Evolutionary conservation across 2,329 filamentous ascomycete species (phyloP), one percentile per base, ranked within the genome.

Genomic region (Whalleya microplaca): DNA sequence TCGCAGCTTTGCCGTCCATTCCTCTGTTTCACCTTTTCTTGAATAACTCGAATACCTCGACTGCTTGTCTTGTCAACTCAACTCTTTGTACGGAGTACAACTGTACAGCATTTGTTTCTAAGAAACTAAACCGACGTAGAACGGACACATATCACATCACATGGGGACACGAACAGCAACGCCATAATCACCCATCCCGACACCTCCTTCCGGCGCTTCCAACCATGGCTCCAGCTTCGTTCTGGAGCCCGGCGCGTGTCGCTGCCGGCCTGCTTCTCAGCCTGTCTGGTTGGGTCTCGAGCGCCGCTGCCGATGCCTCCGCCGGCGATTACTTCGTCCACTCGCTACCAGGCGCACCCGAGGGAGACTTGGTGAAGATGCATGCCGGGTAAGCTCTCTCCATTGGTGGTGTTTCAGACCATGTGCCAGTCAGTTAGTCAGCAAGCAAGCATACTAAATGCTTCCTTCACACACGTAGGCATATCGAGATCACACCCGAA

Each of bases 301-400:
- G 76, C 56, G 68, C 68, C 62, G 64, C 68, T 53, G 66, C 72
- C 57, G 68, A 81, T 76, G 66, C 76, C 71, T 81, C 83, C 2
- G 88, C 91, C 45, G 91, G 88, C 29, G 93, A 99, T 73, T 99
- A 97, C 75, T 98, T 89, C 76, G 89, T 99, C 51, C 87, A 86
- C 67, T 85, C 87, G 8, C 81, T 99, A 19, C 95, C 95, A 5
- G 95, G 96, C 29, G 86, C 90, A 53, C 94, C 96, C 9, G 80
- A 86, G 64, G 89, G 85, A 19, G 87, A 91, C 40, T 76, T 92
- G 59, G 77, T 96, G 70, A 97, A 96, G 81, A 98, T 98, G 94
- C 95, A 98, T 82, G 94, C 95, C 78, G 95, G 95, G 92, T 96
- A 79, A 79, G 89, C 76, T 27, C 20, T 44, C 23, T 51, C 27